Evolutionary conservation across 306 rosid species (phyloP).

Genomic region (Cyclanthera cordifolia): DNA sequence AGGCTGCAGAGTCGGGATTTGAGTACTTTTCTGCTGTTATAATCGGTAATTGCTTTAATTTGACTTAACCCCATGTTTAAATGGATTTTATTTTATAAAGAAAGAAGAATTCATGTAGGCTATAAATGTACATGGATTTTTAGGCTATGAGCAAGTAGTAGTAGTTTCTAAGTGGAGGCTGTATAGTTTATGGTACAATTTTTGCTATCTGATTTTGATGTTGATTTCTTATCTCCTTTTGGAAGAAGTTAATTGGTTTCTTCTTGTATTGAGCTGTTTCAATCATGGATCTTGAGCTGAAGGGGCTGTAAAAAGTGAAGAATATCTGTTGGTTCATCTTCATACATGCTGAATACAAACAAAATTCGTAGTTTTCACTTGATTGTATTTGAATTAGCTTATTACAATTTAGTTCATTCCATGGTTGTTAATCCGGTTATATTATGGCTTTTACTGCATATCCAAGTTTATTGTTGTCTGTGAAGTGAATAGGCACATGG

Average conservation of each 20-base stretch:
- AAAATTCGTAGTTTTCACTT: background rate
- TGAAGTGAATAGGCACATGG: background rate
- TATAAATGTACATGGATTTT: conserved; percentile 15
- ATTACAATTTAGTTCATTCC: background rate
- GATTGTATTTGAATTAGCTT: background rate
- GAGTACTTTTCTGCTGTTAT: conserved; percentile 12
- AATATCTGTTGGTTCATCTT: background rate
- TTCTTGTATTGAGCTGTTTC: background rate
- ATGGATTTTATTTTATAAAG: background rate
- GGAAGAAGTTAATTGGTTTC: background rate
- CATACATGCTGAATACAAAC: background rate
- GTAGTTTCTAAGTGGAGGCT: conserved; percentile 1
- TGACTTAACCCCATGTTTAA: conserved; percentile 4
- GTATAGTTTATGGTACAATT: conserved; percentile 5
- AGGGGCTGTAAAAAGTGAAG: background rate
- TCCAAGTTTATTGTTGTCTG: background rate
- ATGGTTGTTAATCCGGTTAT: background rate
- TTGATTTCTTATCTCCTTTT: background rate
- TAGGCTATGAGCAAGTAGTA: conserved; percentile 5
- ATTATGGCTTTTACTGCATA: background rate
- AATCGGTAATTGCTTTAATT: background rate
- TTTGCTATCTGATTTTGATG: conserved; percentile 6
- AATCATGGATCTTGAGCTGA: background rate
- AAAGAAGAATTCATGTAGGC: conserved; percentile 13
- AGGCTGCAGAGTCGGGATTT: conserved; percentile 54